phyloP scores from a whole-genome alignment of 2,329 filamentous ascomycete species.

The Phialemoniopsis sp. region DNA sequence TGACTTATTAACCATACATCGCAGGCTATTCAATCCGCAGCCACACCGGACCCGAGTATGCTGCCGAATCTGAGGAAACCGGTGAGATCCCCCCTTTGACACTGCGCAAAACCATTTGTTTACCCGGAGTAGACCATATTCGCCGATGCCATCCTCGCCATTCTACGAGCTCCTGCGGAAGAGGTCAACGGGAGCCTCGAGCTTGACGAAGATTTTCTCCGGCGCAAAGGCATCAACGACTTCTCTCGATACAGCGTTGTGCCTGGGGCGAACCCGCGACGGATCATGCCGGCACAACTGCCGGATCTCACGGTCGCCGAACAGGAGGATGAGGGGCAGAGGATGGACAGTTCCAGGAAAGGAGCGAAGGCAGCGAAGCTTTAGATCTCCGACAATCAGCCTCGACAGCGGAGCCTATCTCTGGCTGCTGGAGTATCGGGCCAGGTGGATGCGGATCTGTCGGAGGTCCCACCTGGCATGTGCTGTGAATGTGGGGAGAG shows the following conservation, averaged over 20 bases:
- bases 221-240: slow-evolving; percentile 58
- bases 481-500: too few species aligned
- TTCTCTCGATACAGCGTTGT: slow-evolving; percentile 72
- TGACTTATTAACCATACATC: not conserved
- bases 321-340: slow-evolving; percentile 74
- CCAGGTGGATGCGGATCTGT: too few species aligned
- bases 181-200: slow-evolving; percentile 68
- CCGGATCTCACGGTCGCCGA: slow-evolving; percentile 70
- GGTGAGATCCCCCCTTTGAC: slow-evolving; percentile 41
- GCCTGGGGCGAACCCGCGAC: slow-evolving; percentile 55
- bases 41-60: slow-evolving; percentile 20
- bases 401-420: too few species aligned
- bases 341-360: slow-evolving; percentile 60
- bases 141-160: slow-evolving; percentile 72
- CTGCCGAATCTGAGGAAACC: slow-evolving; percentile 31
- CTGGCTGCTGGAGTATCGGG: too few species aligned
- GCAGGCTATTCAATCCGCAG: slow-evolving; percentile 69
- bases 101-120: slow-evolving; percentile 45
- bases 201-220: slow-evolving; percentile 78
- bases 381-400: too few species aligned
- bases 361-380: slow-evolving; percentile 12
- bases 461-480: too few species aligned
- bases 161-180: slow-evolving; percentile 56
- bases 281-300: slow-evolving; percentile 73
- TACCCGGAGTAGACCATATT: slow-evolving; percentile 72